Evolutionary conservation across 305 asterid genomes (phyloP).

Genomic region (Galium porrigens): DNA sequence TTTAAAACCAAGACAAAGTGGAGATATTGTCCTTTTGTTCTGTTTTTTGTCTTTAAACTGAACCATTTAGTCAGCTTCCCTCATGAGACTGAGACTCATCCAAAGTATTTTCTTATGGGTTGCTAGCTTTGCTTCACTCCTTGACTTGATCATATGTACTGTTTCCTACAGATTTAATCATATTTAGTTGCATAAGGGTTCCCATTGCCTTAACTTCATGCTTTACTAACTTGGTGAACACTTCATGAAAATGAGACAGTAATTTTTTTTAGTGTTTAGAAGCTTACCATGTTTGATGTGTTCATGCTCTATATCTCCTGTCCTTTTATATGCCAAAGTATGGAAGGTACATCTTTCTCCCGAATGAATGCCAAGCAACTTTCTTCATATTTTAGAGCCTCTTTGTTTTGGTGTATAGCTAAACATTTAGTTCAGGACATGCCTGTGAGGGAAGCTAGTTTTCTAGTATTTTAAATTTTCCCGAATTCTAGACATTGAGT

Average conservation of each 20-base stretch:
- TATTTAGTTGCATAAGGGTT: background rate
- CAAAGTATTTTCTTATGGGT: too few relatives aligned
- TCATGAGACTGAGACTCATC: background rate
- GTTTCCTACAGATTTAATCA: conserved; percentile 7
- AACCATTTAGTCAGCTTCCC: background rate
- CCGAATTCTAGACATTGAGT: too few relatives aligned
- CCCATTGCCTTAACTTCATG: too few relatives aligned
- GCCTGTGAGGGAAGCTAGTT: too few relatives aligned
- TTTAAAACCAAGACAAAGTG: too few relatives aligned
- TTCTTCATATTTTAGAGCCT: background rate
- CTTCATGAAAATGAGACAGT: background rate
- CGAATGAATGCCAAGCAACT: background rate
- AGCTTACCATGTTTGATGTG: background rate
- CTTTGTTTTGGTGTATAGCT: too few relatives aligned
- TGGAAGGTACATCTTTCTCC: background rate
- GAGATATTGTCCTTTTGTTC: background rate
- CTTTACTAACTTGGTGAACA: background rate
- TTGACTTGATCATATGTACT: background rate
- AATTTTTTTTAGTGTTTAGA: background rate
- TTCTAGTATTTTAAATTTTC: too few relatives aligned
- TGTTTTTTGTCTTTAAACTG: background rate
- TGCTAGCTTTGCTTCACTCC: background rate
- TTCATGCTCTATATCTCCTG: background rate
- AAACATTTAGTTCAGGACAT: too few relatives aligned
- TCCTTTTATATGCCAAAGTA: background rate